These are phyloP conservation scores for Fusarium buharicum DNA, from an alignment of 2,329 filamentous ascomycete species.

Conservation along the genomic window DNA sequence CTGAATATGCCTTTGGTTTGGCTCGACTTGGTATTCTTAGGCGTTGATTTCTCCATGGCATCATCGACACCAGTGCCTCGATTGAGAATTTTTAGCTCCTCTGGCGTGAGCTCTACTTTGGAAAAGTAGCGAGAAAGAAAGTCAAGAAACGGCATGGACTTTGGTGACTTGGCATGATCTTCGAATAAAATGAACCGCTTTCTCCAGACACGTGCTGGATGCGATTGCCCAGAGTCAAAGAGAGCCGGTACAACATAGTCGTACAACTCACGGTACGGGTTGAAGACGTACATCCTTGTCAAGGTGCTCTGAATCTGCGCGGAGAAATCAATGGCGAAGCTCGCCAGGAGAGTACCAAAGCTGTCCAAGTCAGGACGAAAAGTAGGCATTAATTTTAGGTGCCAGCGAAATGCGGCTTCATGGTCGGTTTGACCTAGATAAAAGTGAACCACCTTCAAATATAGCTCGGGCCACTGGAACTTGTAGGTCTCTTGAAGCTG, in stretches of 20 bases:
- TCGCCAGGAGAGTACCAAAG: constrained; percentile 57
- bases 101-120: constrained; percentile 48
- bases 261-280: constrained; percentile 58
- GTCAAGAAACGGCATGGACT: constrained; percentile 59
- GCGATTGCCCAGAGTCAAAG: constrained; percentile 58
- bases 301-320: constrained; percentile 54
- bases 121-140: constrained; percentile 61
- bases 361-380: constrained; percentile 56
- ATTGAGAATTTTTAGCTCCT: constrained; percentile 49
- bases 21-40: background rate
- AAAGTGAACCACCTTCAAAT: constrained; percentile 58
- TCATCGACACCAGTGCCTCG: background rate
- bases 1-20: constrained; percentile 40
- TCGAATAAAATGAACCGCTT: constrained; percentile 52
- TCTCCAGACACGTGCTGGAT: constrained; percentile 61
- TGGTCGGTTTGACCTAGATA: constrained; percentile 55
- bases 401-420: constrained; percentile 58
- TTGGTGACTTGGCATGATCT: constrained; percentile 56
- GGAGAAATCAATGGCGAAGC: constrained; percentile 54
- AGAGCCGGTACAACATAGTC: constrained; percentile 63
- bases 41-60: background rate
- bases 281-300: constrained; percentile 58
- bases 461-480: constrained; percentile 62
- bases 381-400: constrained; percentile 55
- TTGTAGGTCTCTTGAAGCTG: constrained; percentile 52